These are phyloP conservation scores for Entamoeba histolytica DNA, from an alignment of 208 protist genomes.

Conservation along the genomic window DNA sequence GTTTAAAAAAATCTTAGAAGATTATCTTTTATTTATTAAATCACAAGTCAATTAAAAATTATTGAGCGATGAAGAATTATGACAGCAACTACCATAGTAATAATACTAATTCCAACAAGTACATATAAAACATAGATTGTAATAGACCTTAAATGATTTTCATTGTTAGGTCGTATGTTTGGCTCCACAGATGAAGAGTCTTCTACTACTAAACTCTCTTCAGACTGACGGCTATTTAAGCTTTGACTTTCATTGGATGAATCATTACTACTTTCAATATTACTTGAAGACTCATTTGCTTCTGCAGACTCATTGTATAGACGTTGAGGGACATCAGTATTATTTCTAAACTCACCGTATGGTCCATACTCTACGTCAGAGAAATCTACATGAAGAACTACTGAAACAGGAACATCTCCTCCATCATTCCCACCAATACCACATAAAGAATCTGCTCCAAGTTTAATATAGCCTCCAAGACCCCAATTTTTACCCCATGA, in stretches of 20 bases:
- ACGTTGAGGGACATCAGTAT: not conserved
- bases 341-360: not conserved
- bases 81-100: not conserved
- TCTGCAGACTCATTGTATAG: not conserved
- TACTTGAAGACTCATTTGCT: not conserved
- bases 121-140: not conserved
- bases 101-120: not conserved
- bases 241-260: too few species aligned
- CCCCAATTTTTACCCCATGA: not conserved
- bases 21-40: not conserved
- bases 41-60: not conserved
- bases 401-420: not conserved
- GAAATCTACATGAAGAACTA: not conserved
- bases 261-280: not conserved
- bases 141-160: not conserved
- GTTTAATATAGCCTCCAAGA: not conserved
- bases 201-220: too few species aligned
- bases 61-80: not conserved
- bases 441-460: not conserved
- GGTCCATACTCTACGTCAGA: not conserved
- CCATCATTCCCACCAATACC: not conserved
- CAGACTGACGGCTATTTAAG: too few species aligned
- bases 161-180: too few species aligned
- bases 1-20: too few species aligned
- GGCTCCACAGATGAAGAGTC: too few species aligned